phyloP scores from a whole-genome alignment of 78 protist species.

The Acrasis kona region DNA sequence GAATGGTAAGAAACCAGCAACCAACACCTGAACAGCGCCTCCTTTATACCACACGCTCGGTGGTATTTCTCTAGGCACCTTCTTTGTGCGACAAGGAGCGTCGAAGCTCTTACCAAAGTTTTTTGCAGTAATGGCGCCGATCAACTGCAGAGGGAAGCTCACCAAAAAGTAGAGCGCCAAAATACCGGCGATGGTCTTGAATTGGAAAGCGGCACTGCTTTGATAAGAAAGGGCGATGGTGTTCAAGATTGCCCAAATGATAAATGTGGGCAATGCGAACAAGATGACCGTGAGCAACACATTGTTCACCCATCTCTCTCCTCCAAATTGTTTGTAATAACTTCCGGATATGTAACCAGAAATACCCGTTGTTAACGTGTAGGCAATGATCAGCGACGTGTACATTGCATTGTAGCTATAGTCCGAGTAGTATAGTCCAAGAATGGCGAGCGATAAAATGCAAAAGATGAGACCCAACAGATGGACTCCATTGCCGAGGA shows the following conservation, averaged over 20 bases:
- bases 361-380: constrained; percentile 72
- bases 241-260: constrained; percentile 67
- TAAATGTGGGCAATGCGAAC: constrained; percentile 63
- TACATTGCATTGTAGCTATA: constrained; percentile 74
- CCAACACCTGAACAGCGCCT: constrained; percentile 42
- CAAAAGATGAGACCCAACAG: constrained; percentile 46
- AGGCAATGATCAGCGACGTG: constrained; percentile 77
- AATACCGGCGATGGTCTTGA: constrained; percentile 12
- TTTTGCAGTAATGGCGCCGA: constrained; percentile 90
- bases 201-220: constrained; percentile 83
- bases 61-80: constrained; percentile 76
- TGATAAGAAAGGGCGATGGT: constrained; percentile 63
- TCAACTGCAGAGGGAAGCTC: constrained; percentile 74
- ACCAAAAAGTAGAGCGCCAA: constrained; percentile 12
- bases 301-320: constrained; percentile 84
- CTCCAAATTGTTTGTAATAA: constrained; percentile 62
- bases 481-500: constrained; percentile 83
- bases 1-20: constrained; percentile 93
- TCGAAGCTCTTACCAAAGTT: constrained; percentile 52
- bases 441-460: constrained; percentile 58
- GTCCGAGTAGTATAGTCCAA: constrained; percentile 79
- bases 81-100: constrained; percentile 85
- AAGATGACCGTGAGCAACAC: constrained; percentile 68
- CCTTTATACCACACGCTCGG: constrained; percentile 65
- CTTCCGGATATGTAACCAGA: constrained; percentile 16